A percentile compares a stretch with the other conserved stretches of the same genome.
Conservation (phyloP, 2,329 filamentous ascomycete species). For the Ophiocordyceps camponoti-leonardi region DNA sequence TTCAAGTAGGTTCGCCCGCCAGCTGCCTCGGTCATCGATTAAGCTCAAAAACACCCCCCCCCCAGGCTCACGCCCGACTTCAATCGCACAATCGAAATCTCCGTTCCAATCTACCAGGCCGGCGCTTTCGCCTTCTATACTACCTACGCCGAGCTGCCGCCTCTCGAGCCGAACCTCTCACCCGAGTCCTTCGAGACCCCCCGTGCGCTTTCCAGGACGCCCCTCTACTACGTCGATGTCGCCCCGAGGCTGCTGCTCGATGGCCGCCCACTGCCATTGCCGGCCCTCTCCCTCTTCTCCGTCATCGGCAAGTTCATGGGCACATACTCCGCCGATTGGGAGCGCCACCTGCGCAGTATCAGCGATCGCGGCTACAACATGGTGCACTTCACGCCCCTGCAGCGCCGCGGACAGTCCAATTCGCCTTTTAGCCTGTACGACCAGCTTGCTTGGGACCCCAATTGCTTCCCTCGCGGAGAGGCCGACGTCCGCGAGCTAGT, state of each 20-base stretch:
- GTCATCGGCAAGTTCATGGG: conserved; percentile 98
- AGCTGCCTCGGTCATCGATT: background rate
- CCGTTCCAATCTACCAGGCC: conserved; percentile 64
- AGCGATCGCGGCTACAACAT: conserved; percentile 92
- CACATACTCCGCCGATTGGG: conserved; percentile 76
- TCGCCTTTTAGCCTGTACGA: conserved; percentile 96
- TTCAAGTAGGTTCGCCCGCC: conserved; percentile 52
- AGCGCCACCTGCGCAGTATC: conserved; percentile 75
- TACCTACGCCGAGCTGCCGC: conserved; percentile 75
- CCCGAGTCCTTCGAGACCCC: conserved; percentile 14
- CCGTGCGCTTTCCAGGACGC: conserved; percentile 44
- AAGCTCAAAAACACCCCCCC: background rate
- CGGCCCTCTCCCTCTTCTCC: conserved; percentile 82
- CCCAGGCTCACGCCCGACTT: conserved; percentile 74
- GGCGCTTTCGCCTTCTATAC: conserved; percentile 92
- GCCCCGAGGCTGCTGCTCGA: conserved; percentile 64
- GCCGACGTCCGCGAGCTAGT: conserved; percentile 64
- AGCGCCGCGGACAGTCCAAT: conserved; percentile 76
- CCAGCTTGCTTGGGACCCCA: conserved; percentile 71
- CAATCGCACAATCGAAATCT: conserved; percentile 79
- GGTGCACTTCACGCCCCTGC: conserved; percentile 93
- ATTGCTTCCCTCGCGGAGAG: conserved; percentile 71
- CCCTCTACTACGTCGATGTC: conserved; percentile 84
- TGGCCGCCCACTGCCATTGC: conserved; percentile 57
- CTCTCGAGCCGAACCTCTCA: conserved; percentile 24